Evolutionary conservation across 169 alveolate species (phyloP), one percentile per base, ranked within the genome.

Genomic region (Plasmodium gonderi): DNA sequence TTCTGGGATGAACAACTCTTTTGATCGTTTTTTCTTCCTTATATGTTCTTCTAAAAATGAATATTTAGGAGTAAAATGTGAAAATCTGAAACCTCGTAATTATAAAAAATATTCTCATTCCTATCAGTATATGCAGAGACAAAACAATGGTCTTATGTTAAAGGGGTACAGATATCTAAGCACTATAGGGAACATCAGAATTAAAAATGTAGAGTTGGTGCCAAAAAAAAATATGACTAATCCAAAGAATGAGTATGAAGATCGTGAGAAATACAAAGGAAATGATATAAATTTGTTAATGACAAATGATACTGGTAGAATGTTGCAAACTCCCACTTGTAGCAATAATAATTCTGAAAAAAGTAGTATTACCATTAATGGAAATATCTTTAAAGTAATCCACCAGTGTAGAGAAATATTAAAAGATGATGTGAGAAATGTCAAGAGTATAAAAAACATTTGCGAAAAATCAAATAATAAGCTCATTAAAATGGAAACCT

Each of bases 111-210:
- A 38, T 26, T 51, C 87, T 6, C 65, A 74, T n/a, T 40, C 65
- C 72, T 12, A 40, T 67, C 76, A n/a, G 33, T 26, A 74, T 31
- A 26, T 74, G 67, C 78, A 47, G 7, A 31, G 17, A 75, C 33
- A 76, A 83, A 9, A 64, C 17, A 17, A 67, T 29, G 29, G 68
- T 51, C 6, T 60, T 60, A 14, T 75, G 47, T 33, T 20, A 44
- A 75, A 87, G 17, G 93, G 93, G 3, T 87, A 87, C 68, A 78
- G 68, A 40, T 87, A 87, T 78, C 38, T 87, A 26, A 51, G 44
- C 31, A 65, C 23, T 20, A n/a, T 64, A 42, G 93, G 93, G 38
- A 47, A 87, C 67, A 75, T 87, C 29, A 60, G 60, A 33, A 40
- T 87, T 36, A 36, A 38, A 40, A 67, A 75, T 49, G 38, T 60